Conservation (phyloP, 768 basidiomycete species). For the Saitozyma sp. region DNA sequence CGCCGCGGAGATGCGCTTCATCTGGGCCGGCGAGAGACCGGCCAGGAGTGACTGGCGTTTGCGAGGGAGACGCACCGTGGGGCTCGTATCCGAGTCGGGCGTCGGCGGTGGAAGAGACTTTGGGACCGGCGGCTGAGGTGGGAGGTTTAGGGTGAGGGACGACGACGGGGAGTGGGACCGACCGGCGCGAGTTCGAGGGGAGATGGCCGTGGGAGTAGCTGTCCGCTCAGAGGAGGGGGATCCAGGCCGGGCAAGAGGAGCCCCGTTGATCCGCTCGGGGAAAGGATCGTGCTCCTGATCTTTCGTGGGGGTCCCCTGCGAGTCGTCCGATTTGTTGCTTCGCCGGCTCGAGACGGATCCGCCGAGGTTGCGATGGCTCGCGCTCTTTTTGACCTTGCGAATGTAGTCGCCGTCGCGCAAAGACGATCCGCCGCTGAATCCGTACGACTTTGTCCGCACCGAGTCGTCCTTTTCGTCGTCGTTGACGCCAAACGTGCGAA, state of each 20-base stretch:
- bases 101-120: neutral
- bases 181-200: neutral
- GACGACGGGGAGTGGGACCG: constrained; percentile 8
- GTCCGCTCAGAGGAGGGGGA: constrained; percentile 19
- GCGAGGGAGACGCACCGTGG: neutral
- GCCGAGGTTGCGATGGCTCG: constrained; percentile 25
- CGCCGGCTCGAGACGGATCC: constrained; percentile 15
- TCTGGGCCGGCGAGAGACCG: constrained; percentile 38
- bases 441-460: constrained; percentile 34
- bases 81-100: neutral
- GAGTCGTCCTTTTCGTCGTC: constrained; percentile 1
- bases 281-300: constrained; percentile 15
- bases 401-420: constrained; percentile 45
- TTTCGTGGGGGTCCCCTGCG: constrained; percentile 9
- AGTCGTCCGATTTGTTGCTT: constrained; percentile 15
- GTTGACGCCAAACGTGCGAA: constrained; percentile 30
- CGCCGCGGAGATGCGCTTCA: constrained; percentile 42
- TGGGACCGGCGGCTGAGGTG: neutral
- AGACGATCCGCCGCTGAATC: constrained; percentile 34
- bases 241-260: neutral
- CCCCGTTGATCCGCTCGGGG: constrained; percentile 16
- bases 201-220: constrained; percentile 29
- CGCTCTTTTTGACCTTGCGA: constrained; percentile 31
- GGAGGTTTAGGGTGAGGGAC: neutral
- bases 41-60: constrained; percentile 32